Base-by-base conservation (phyloP, 1,284 basidiomycete genomes). In the Leccinum fuscescens region DNA sequence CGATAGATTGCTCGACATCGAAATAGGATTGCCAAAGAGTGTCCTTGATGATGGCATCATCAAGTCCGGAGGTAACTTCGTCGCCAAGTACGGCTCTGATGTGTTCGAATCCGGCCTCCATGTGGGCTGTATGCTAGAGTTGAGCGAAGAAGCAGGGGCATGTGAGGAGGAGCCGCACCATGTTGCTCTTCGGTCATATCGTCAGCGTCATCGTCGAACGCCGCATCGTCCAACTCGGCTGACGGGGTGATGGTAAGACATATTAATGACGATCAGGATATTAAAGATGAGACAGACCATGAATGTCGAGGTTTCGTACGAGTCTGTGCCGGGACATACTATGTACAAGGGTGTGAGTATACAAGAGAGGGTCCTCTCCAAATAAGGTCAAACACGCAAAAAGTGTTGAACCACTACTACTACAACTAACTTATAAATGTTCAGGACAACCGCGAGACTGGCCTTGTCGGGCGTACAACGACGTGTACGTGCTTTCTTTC, bases 1-100 rank as follows among this genome's bases (percentile, higher is more conserved):
- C 76, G 14, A 96, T 77, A 6, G 92, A 87, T 69, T 88, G 83
- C 46, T 93, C 86, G 17, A 92, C 83, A 69, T 98, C 89, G 69
- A 97, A 98, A 76, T 92, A 93, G 67, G 82, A 86, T 67, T 98
- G 88, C 90, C 94, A 98, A 50, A 98, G 79, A 1, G 85, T 82
- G 66, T 95, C 90, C 69, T 85, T 86, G 73, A 99, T 91, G 55
- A 85, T 82, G 44, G 78, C 74, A 71, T 96, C 92, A 39, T 89
- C 80, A 54, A 96, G 77, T 15, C 86, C 88, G 35, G 87, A 88
- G 48, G 78, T 69, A 6, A 80, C 82, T 70, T 87, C 81, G 62
- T 85, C 79, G 22, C 93, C 93, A 44, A 97, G 74, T 15, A 90
- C 74, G 14, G 80, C 76, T 60, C 87, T 81, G 17, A 94, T 85